A percentile compares a stretch with the other conserved stretches of the same genome.
Evolutionary conservation across 73 alveolate genomes (phyloP).

Genomic region (Blepharisma stoltei): DNA sequence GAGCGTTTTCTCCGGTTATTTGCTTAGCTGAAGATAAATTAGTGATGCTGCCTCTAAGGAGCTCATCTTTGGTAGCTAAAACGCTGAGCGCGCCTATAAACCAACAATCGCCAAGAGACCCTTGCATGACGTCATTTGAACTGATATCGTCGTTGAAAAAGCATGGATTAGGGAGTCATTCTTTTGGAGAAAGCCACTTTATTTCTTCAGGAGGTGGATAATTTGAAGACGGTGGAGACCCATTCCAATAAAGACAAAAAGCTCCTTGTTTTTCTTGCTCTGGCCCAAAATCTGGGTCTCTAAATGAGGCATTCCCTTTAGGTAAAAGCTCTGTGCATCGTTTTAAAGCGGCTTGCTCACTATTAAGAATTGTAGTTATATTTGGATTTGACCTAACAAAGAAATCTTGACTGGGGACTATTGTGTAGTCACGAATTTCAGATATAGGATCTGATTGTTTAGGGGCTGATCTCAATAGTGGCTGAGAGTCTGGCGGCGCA

Average conservation of each 20-base stretch:
- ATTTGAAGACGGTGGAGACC: constrained; percentile 18
- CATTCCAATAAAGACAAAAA: constrained; percentile 36
- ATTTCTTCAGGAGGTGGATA: constrained; percentile 49
- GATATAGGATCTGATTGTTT: not conserved
- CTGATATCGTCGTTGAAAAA: constrained; percentile 46
- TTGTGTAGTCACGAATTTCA: not conserved
- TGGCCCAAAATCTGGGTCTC: constrained; percentile 62
- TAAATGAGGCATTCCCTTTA: constrained; percentile 33
- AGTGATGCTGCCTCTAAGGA: constrained; percentile 83
- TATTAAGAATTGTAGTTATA: constrained; percentile 36
- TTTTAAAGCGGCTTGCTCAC: constrained; percentile 46
- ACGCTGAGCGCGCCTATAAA: constrained; percentile 96
- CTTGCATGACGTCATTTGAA: constrained; percentile 55
- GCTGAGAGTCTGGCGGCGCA: not conserved
- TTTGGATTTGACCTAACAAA: not conserved
- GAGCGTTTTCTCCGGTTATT: constrained; percentile 29
- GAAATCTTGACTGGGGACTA: not conserved
- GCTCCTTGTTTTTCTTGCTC: constrained; percentile 45
- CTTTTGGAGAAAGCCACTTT: constrained; percentile 42
- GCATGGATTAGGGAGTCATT: constrained; percentile 32
- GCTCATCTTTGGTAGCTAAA: constrained; percentile 93
- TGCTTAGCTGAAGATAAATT: constrained; percentile 36
- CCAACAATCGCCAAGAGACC: constrained; percentile 98
- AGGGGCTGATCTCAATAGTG: not conserved
- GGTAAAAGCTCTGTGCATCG: constrained; percentile 31